phyloP scores from a whole-genome alignment of 208 protist genomes.

The Porcisia deanei region DNA sequence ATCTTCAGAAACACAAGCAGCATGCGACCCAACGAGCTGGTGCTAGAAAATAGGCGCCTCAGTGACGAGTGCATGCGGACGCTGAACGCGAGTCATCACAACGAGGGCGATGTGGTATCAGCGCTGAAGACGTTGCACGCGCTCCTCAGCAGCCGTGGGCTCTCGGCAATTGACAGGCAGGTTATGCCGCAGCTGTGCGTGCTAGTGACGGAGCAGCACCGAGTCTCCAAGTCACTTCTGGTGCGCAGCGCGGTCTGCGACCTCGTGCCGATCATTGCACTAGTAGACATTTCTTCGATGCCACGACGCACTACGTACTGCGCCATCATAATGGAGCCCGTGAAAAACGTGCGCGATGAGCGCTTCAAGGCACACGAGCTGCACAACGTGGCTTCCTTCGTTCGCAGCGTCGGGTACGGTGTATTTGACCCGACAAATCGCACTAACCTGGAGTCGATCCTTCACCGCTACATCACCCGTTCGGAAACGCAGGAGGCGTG shows the following conservation, averaged over 20 bases:
- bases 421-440: constrained; percentile 82
- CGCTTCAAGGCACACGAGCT: constrained; percentile 78
- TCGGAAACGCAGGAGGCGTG: constrained; percentile 87
- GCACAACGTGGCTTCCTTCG: constrained; percentile 80
- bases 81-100: constrained; percentile 82
- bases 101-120: constrained; percentile 78
- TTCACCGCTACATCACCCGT: constrained; percentile 86
- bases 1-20: constrained; percentile 69
- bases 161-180: constrained; percentile 79
- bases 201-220: constrained; percentile 85
- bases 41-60: constrained; percentile 79
- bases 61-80: constrained; percentile 79
- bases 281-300: constrained; percentile 65
- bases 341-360: constrained; percentile 92
- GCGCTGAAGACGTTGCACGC: constrained; percentile 75
- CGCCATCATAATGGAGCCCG: constrained; percentile 91
- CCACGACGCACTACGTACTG: constrained; percentile 76
- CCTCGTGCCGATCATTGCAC: constrained; percentile 87
- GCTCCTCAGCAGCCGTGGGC: constrained; percentile 70
- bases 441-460: constrained; percentile 86
- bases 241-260: constrained; percentile 84
- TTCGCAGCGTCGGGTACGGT: constrained; percentile 79
- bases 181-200: constrained; percentile 79
- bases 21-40: constrained; percentile 80
- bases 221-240: constrained; percentile 72